These are phyloP conservation scores for Geotrichum reessii DNA, from an alignment of 1,139 yeast genomes.

Conservation along the genomic window DNA sequence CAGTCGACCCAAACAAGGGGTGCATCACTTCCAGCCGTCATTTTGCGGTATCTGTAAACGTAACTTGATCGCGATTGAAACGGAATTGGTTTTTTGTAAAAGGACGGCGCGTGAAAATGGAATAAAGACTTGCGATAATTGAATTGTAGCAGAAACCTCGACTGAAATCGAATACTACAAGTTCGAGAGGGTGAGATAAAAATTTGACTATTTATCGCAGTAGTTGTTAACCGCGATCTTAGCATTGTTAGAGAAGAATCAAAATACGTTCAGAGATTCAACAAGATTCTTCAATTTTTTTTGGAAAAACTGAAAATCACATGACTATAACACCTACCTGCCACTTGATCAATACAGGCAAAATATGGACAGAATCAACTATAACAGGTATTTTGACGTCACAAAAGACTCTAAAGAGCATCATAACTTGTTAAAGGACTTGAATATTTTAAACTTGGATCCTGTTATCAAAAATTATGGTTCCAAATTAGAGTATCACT, in stretches of 20 bases:
- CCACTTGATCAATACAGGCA: background rate
- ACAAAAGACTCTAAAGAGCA: background rate
- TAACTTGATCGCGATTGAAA: constrained; percentile 5
- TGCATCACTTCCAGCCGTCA: constrained; percentile 11
- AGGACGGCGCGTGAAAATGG: background rate
- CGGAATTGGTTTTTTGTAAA: background rate
- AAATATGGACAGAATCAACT: background rate
- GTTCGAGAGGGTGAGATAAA: background rate
- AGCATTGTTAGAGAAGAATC: background rate
- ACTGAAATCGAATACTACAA: background rate
- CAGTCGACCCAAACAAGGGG: constrained; percentile 79
- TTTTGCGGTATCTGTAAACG: constrained; percentile 6
- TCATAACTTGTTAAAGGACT: background rate
- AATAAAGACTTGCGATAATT: background rate
- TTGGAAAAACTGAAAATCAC: background rate
- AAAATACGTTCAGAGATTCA: background rate
- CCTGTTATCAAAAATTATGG: constrained; percentile 7
- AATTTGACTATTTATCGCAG: background rate
- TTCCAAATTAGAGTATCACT: constrained; percentile 21
- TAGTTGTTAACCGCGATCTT: background rate
- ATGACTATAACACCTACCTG: background rate
- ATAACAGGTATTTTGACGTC: constrained; percentile 1
- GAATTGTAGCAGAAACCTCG: background rate
- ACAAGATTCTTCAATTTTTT: background rate
- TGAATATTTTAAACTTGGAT: background rate